These are phyloP conservation scores for Solanum neorickii DNA, from an alignment of 257 asterid genomes.

Conservation along the genomic window DNA sequence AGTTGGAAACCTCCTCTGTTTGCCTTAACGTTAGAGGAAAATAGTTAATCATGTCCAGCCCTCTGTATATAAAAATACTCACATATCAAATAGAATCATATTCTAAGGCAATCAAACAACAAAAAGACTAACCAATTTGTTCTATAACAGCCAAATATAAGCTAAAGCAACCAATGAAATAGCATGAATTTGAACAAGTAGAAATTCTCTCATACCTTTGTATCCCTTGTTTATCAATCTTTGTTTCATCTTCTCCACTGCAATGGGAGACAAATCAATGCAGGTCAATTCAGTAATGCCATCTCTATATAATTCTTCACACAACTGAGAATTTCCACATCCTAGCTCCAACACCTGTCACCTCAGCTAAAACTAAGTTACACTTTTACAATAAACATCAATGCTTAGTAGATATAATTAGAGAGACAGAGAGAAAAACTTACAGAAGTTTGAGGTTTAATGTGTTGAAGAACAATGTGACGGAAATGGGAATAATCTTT, in stretches of 20 bases:
- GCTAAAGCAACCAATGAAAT: not conserved
- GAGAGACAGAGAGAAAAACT: not conserved
- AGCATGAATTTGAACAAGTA: not conserved
- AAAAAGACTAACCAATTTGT: not conserved
- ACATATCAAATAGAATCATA: not conserved
- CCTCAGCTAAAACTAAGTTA: not conserved
- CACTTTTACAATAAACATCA: not conserved
- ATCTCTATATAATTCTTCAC: slow-evolving; percentile 65
- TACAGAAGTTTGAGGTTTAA: slow-evolving; percentile 57
- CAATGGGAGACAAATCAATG: slow-evolving; percentile 82
- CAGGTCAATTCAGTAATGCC: slow-evolving; percentile 78
- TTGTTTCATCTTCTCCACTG: slow-evolving; percentile 73
- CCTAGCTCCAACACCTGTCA: slow-evolving; percentile 85
- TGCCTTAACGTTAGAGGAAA: not conserved
- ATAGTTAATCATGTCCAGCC: not conserved
- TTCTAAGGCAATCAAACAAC: not conserved
- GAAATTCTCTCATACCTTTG: slow-evolving; percentile 25
- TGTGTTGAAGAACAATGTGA: slow-evolving; percentile 53
- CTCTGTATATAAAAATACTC: not conserved
- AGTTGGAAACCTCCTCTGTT: not conserved
- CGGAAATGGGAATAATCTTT: slow-evolving; percentile 80
- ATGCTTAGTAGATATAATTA: not conserved
- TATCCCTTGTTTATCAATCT: slow-evolving; percentile 67
- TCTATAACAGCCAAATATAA: not conserved
- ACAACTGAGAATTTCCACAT: slow-evolving; percentile 89